Percentiles rank a stretch among this genome's conserved stretches.
Conservation (phyloP, 164 flowering plant genomes). For the Cinnamomum micranthum region DNA sequence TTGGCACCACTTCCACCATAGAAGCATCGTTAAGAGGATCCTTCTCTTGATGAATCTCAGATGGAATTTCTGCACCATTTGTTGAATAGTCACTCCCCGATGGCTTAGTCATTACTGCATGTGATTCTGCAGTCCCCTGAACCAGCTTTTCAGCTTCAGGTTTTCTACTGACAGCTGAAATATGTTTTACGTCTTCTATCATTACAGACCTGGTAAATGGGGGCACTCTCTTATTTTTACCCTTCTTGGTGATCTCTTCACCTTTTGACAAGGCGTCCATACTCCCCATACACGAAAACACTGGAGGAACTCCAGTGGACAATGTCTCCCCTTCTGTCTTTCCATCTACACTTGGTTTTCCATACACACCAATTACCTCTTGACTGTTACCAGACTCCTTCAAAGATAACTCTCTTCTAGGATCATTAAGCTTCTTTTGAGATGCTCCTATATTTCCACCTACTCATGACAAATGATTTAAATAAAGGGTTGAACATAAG, state of each 20-base stretch:
- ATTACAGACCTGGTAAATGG: slow-evolving; percentile 24
- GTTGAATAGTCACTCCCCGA: slow-evolving; percentile 23
- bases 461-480: slow-evolving; percentile 3
- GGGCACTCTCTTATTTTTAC: slow-evolving; percentile 30
- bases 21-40: slow-evolving; percentile 27
- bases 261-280: slow-evolving; percentile 34
- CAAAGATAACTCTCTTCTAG: slow-evolving; percentile 37
- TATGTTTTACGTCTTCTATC: slow-evolving; percentile 43
- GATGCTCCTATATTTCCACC: slow-evolving; percentile 47
- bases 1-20: slow-evolving; percentile 24
- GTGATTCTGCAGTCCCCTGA: slow-evolving; percentile 41
- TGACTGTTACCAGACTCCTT: slow-evolving; percentile 32
- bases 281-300: slow-evolving; percentile 41
- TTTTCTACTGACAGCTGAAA: slow-evolving; percentile 27
- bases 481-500: background rate
- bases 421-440: slow-evolving; percentile 40
- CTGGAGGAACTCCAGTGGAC: slow-evolving; percentile 19
- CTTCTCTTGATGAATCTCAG: slow-evolving; percentile 26
- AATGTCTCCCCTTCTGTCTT: slow-evolving; percentile 30
- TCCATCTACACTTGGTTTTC: slow-evolving; percentile 29
- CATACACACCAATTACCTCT: slow-evolving; percentile 31
- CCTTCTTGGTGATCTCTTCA: slow-evolving; percentile 26
- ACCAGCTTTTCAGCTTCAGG: slow-evolving; percentile 37
- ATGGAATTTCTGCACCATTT: slow-evolving; percentile 20
- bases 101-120: slow-evolving; percentile 15